Evolutionary conservation across 139 green algal genomes (phyloP), one percentile per base, ranked within the genome.

Genomic region (Chara braunii): DNA sequence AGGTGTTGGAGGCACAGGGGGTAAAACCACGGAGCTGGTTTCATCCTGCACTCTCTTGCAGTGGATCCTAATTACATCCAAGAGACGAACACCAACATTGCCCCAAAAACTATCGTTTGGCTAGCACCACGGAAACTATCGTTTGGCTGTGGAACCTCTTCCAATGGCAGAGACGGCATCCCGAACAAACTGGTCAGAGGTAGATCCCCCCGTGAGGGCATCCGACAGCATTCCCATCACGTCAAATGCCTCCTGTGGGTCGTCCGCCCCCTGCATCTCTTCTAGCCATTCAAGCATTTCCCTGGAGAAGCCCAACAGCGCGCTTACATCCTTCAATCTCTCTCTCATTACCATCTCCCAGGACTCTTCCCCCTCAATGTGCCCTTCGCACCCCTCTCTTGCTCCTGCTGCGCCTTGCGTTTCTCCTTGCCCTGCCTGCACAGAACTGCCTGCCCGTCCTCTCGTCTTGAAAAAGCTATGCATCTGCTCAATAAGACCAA

Each of bases 401-500:
- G 34, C 18, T 30, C 61, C n/a, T n/a, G n/a, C n/a, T n/a, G n/a
- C n/a, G n/a, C n/a, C n/a, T n/a, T n/a, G n/a, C n/a, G n/a, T n/a
- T n/a, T n/a, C n/a, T n/a, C n/a, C n/a, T n/a, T n/a, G n/a, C n/a
- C 24, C 8, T 32, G 14, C 37, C 59, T 8, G 14, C 8, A 18
- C 43, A 33, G n/a, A n/a, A 36, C 37, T 18, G 30, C 59, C n/a
- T 3, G 33, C 37, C 3, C 23, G 26, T 18, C 43, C n/a, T n/a
- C n/a, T n/a, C n/a, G n/a, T 29, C 51, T 78, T 78, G 11, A 78
- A 61, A 26, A 65, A 37, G 5, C 24, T 37, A 7, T 78, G 64
- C 11, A 78, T 45, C 51, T 73, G 66, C 9, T 78, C 53, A 23
- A 78, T 29, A 33, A 78, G 8, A 1, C 67, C 69, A n/a, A 70